Conservation (phyloP, 2,329 filamentous ascomycete genomes). For the Exserohilum rostratum region DNA sequence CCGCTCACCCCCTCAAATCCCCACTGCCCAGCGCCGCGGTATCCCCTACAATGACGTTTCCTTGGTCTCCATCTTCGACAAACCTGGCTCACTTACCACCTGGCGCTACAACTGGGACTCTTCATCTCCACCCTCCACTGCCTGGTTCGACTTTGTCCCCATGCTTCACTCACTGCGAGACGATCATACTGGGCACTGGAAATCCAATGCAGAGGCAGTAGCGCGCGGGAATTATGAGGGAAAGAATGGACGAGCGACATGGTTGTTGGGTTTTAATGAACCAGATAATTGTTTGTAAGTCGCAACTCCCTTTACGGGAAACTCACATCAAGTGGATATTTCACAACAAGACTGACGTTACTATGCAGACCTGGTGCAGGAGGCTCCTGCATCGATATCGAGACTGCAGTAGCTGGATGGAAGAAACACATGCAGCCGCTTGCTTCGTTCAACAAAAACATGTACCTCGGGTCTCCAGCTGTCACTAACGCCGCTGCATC, state of each 20-base stretch:
- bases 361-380: conserved; percentile 14
- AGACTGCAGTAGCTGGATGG: conserved; percentile 18
- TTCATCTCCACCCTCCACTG: conserved; percentile 38
- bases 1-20: conserved; percentile 46
- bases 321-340: too few relatives aligned
- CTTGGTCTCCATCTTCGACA: conserved; percentile 58
- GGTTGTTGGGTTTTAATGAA: conserved; percentile 44
- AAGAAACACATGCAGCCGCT: conserved; percentile 29
- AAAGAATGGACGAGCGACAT: conserved; percentile 11
- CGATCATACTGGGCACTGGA: conserved; percentile 29
- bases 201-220: conserved; percentile 16
- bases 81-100: conserved; percentile 49
- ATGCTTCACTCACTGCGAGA: conserved; percentile 43
- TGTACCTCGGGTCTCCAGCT: conserved; percentile 40
- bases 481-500: conserved; percentile 35
- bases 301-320: too few relatives aligned
- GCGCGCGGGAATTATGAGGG: background rate
- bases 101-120: conserved; percentile 75
- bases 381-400: conserved; percentile 33
- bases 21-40: conserved; percentile 56
- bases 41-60: conserved; percentile 67
- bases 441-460: conserved; percentile 16
- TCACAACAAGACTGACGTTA: background rate
- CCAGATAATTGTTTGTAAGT: conserved; percentile 40
- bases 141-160: conserved; percentile 65